Evolutionary conservation across 2,329 filamentous ascomycete genomes (phyloP).

Genomic region (Parastagonospora nodorum): DNA sequence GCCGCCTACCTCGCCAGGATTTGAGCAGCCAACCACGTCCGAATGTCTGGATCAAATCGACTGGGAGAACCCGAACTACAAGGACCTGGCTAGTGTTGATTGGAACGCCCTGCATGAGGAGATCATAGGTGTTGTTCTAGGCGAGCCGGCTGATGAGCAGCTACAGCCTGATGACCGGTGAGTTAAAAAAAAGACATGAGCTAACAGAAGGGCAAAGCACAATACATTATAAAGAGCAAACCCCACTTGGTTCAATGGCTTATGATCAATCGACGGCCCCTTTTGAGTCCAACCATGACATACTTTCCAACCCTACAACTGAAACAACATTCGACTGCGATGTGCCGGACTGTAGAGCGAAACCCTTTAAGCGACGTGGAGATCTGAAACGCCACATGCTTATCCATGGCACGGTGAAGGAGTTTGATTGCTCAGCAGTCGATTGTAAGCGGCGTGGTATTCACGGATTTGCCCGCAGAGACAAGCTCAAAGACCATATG

Average conservation of each 20-base stretch:
- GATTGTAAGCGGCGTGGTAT: constrained; percentile 5
- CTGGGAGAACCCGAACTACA: not conserved
- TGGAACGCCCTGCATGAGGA: constrained; percentile 8
- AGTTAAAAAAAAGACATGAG: constrained; percentile 28
- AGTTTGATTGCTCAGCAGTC: constrained; percentile 6
- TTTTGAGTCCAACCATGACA: too few species aligned
- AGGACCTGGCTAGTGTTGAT: constrained; percentile 2
- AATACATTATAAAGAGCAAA: too few species aligned
- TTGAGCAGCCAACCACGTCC: not conserved
- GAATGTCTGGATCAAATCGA: not conserved
- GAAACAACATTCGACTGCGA: not conserved
- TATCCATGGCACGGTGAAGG: not conserved
- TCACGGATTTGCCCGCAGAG: constrained; percentile 9
- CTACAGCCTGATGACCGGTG: constrained; percentile 14
- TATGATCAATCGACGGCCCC: too few species aligned
- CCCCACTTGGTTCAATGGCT: too few species aligned
- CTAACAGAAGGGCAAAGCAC: constrained; percentile 27
- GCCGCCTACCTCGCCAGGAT: too few species aligned
- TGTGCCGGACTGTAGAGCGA: constrained; percentile 1
- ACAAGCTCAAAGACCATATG: constrained; percentile 21
- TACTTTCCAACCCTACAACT: not conserved
- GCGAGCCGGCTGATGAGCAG: constrained; percentile 5
- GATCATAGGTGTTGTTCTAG: constrained; percentile 13
- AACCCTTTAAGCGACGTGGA: constrained; percentile 9
- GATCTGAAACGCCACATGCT: constrained; percentile 8